Evolutionary conservation across 371 early-diverging fungal species (phyloP).

Genomic region (Mucor velutinosus): DNA sequence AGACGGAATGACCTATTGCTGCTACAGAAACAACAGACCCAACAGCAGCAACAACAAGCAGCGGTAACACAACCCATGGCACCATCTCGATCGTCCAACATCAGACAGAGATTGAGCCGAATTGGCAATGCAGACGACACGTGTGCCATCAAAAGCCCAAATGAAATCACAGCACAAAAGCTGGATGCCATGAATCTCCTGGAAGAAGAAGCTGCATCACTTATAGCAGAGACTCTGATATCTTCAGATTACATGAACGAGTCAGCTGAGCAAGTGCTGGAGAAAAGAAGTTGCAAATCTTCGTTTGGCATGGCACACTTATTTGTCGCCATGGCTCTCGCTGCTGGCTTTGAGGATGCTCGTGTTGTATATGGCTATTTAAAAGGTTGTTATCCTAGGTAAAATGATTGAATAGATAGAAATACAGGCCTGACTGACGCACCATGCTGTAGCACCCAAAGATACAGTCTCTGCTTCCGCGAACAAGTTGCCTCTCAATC

Average conservation of each 20-base stretch:
- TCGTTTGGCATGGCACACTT: conserved; percentile 60
- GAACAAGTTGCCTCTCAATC: conserved; percentile 47
- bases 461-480: conserved; percentile 29
- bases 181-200: conserved; percentile 19
- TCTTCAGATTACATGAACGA: conserved; percentile 17
- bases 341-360: conserved; percentile 56
- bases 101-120: conserved; percentile 20
- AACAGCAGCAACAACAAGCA: neutral
- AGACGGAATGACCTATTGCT: conserved; percentile 13
- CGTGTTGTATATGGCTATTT: conserved; percentile 60
- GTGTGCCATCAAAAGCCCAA: neutral
- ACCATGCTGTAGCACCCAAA: conserved; percentile 27
- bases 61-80: neutral
- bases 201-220: conserved; percentile 15
- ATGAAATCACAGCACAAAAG: neutral
- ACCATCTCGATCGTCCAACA: conserved; percentile 10
- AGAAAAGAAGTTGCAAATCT: conserved; percentile 40
- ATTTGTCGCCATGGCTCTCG: conserved; percentile 60
- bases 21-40: conserved; percentile 14
- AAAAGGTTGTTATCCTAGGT: conserved; percentile 41
- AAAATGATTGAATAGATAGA: neutral
- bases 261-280: conserved; percentile 47
- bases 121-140: conserved; percentile 8
- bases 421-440: neutral
- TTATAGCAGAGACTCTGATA: neutral